Percentiles rank a stretch among this genome's conserved stretches.
Evolutionary conservation across 2,329 filamentous ascomycete genomes (phyloP).

Genomic region (Pseudocercospora eumusae): DNA sequence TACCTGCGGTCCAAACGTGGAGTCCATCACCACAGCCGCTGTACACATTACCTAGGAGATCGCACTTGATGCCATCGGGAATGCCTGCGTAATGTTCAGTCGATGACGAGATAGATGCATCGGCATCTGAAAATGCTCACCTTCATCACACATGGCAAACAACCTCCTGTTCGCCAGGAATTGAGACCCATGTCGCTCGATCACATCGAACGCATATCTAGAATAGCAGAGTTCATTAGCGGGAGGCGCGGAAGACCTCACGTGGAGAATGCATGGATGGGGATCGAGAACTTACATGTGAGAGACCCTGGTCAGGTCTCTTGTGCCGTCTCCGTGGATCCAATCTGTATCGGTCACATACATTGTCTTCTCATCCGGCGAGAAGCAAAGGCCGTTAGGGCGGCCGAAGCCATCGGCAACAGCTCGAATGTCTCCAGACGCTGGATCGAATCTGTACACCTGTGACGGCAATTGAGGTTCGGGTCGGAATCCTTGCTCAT

Average conservation of each 20-base stretch:
- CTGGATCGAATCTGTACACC: conserved; percentile 54
- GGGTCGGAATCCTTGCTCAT: conserved; percentile 59
- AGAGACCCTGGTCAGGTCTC: conserved; percentile 48
- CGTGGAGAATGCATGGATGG: conserved; percentile 9
- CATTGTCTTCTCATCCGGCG: conserved; percentile 53
- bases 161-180: conserved; percentile 34
- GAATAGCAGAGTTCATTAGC: conserved; percentile 6
- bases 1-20: conserved; percentile 54
- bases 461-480: conserved; percentile 57
- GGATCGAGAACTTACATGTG: conserved; percentile 50
- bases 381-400: conserved; percentile 62
- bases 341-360: conserved; percentile 62
- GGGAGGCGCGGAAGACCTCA: conserved; percentile 5
- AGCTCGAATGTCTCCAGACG: conserved; percentile 54
- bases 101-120: neutral
- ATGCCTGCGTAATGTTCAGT: conserved; percentile 43
- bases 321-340: conserved; percentile 45
- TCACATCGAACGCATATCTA: conserved; percentile 38
- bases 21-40: conserved; percentile 58
- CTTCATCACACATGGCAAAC: conserved; percentile 36
- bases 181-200: conserved; percentile 29
- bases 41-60: conserved; percentile 58
- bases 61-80: conserved; percentile 61
- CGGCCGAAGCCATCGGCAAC: conserved; percentile 60
- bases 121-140: conserved; percentile 15